phyloP scores from a whole-genome alignment of 768 basidiomycete species.

The Pisolithus albus region DNA sequence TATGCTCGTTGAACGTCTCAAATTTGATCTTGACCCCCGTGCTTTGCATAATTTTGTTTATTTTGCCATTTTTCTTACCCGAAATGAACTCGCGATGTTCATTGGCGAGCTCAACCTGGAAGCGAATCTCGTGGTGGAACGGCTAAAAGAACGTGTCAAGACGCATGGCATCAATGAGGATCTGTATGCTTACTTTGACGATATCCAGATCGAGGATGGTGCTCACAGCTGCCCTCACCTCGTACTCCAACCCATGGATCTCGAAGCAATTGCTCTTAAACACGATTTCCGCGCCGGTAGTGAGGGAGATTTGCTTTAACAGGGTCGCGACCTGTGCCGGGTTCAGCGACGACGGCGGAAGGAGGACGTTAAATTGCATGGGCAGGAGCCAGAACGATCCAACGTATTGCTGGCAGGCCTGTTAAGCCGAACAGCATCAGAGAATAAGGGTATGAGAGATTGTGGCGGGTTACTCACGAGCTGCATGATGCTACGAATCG shows the following conservation, averaged over 20 bases:
- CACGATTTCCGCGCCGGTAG: conserved; percentile 88
- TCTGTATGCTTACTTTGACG: conserved; percentile 57
- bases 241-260: conserved; percentile 88
- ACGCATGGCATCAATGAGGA: not conserved
- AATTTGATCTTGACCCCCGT: conserved; percentile 98
- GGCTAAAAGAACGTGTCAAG: conserved; percentile 37
- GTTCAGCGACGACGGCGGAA: conserved; percentile 77
- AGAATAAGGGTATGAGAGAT: not conserved
- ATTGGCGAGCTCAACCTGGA: conserved; percentile 95
- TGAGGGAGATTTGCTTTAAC: conserved; percentile 78
- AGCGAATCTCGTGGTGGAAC: conserved; percentile 96
- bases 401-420: conserved; percentile 94
- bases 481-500: conserved; percentile 90
- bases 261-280: conserved; percentile 98
- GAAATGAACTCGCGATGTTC: conserved; percentile 98
- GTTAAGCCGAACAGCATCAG: conserved; percentile 9
- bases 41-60: conserved; percentile 99
- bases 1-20: conserved; percentile 95
- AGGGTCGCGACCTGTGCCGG: conserved; percentile 76
- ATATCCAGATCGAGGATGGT: conserved; percentile 89
- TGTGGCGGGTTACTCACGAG: conserved; percentile 51
- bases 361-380: conserved; percentile 84
- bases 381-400: conserved; percentile 98
- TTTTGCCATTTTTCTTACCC: conserved; percentile 99
- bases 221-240: conserved; percentile 78